These are phyloP conservation scores for Jacaranda copaia DNA, from an alignment of 257 asterid genomes.

Conservation along the genomic window DNA sequence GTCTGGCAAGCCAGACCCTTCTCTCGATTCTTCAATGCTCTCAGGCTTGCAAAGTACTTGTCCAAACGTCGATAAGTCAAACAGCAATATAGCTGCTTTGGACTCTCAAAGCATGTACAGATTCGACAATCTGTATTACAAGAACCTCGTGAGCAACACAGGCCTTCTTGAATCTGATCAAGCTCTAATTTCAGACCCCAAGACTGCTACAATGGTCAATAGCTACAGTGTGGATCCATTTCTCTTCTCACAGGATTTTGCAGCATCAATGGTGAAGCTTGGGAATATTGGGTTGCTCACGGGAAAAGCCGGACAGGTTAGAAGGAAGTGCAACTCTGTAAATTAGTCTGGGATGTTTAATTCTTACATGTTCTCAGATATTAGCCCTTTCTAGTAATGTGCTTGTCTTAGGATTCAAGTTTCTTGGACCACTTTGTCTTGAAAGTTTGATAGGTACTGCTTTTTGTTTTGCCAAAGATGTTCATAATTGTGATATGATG, in stretches of 20 bases:
- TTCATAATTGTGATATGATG: too few relatives aligned
- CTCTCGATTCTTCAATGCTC: constrained; percentile 46
- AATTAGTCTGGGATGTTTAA: constrained; percentile 20
- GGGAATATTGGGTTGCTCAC: constrained; percentile 67
- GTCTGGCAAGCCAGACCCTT: constrained; percentile 62
- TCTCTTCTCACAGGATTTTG: constrained; percentile 61
- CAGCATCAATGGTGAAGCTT: constrained; percentile 73
- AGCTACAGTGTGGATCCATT: constrained; percentile 50
- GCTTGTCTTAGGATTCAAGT: too few relatives aligned
- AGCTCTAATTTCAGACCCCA: constrained; percentile 57
- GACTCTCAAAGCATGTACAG: constrained; percentile 47
- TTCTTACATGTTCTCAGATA: neutral
- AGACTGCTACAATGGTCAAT: constrained; percentile 63
- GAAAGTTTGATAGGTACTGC: too few relatives aligned
- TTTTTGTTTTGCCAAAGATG: too few relatives aligned
- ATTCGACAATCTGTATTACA: constrained; percentile 68
- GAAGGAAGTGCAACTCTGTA: constrained; percentile 62
- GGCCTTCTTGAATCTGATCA: constrained; percentile 85
- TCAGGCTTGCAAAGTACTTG: constrained; percentile 53
- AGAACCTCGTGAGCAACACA: constrained; percentile 53
- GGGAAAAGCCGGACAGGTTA: constrained; percentile 65
- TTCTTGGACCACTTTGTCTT: too few relatives aligned
- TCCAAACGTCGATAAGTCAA: constrained; percentile 58
- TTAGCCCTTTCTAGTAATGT: neutral
- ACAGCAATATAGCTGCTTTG: constrained; percentile 54